Base-by-base conservation (phyloP, 352 stramenopile genomes). In the Pelagophyceae sp. region DNA sequence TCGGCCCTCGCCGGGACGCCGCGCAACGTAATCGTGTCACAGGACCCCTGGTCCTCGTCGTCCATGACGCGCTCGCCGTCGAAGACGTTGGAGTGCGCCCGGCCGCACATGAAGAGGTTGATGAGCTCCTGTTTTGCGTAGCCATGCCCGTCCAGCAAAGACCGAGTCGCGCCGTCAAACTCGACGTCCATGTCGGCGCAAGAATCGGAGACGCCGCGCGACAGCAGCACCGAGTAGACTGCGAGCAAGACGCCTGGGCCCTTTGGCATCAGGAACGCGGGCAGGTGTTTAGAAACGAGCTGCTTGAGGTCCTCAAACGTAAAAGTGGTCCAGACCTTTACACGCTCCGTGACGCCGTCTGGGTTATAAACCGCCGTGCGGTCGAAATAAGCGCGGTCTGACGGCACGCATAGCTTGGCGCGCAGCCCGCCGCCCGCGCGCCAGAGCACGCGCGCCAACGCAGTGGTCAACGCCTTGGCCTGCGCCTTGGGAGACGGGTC, bases 21-120 rank as follows among this genome's bases (percentile, higher is more conserved):
- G 6, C 84, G 87, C 19, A 93, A 84, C 38, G 88, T 82, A 29
- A 91, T 78, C n/a, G n/a, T n/a, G n/a, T n/a, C n/a, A n/a, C n/a
- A n/a, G n/a, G n/a, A n/a, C n/a, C n/a, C n/a, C n/a, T n/a, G n/a
- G n/a, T n/a, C n/a, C n/a, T n/a, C n/a, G 37, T 80, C 85, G 79
- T 91, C 86, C 0, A 90, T 78, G 19, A 90, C 72, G 72, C 89
- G 82, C 33, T 80, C 83, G 0, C 87, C 89, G 61, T 93, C 81
- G 76, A 94, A 94, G 1, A 93, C 88, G 58, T 93, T 94, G 82
- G 87, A 92, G 70, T 81, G 84, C 6, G 88, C 88, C n/a, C 85
- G 83, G 0, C 89, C 89, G n/a, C 84, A 86, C 5, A 93, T 77
- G 33, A 94, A 78, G 65, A 94, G 74, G 77, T 93, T 94, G 5